Base-by-base conservation (phyloP, 1,284 basidiomycete genomes). In the Trametes hirsuta region DNA sequence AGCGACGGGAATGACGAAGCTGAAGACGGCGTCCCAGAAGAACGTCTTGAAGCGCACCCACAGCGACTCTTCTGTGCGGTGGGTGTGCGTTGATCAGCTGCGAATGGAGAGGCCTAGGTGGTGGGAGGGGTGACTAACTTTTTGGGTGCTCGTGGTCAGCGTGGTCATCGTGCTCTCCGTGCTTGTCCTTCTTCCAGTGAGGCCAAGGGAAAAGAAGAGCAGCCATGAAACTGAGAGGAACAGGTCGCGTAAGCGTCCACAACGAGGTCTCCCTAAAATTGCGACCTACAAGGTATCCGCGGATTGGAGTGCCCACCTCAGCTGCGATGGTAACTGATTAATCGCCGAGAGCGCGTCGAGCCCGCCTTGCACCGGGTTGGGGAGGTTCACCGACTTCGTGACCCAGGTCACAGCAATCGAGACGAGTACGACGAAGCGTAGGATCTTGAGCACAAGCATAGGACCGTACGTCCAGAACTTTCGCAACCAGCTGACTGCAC, bases 1-100 rank as follows among this genome's bases (percentile, higher is more conserved):
- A 11, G 73, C 51, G 2, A 68, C 68, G 6, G 73, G 73, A 47
- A 75, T 68, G 52, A 74, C 68, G 56, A 74, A 75, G 62, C 72
- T 73, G 24, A 68, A 67, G 15, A 64, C 53, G 1, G 68, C 57
- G 47, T 71, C 68, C 68, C 70, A 75, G 59, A 74, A 70, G 21
- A 75, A 61, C 0, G 65, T 61, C 36, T 34, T 36, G 24, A 46
- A 34, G 1, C 55, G 53, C 10, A 6, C 6, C 44, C 36, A 46
- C 45, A 44, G 41, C 9, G 45, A 14, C 21, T 9, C 49, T 24
- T 30, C 18, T 9, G 8, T 2, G 18, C 3, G 21, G 22, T 12
- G 9, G 25, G 44, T 12, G 2, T 25, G 44, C 24, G 21, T n/a
- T 24, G 44, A 25, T 12, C 2, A 11, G 22, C 12, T 12, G 42